Evolutionary conservation across 108 stramenopile genomes (phyloP), one percentile per base, ranked within the genome.

Genomic region (Cylindrotheca fusiformis): DNA sequence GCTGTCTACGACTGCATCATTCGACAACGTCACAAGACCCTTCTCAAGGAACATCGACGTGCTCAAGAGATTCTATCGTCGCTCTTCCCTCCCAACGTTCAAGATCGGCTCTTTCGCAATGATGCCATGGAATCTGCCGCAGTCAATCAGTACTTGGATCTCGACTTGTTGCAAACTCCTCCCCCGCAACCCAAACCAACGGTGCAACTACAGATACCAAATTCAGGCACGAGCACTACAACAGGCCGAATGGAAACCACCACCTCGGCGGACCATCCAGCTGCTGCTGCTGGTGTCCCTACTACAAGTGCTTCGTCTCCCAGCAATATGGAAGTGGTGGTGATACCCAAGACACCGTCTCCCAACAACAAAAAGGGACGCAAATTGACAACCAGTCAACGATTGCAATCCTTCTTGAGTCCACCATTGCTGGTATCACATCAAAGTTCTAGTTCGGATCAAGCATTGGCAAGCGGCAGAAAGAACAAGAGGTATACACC

Each of bases 1-100:
- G n/a, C n/a, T n/a, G n/a, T n/a, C n/a, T n/a, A n/a, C n/a, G n/a
- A n/a, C n/a, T n/a, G n/a, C n/a, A n/a, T n/a, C n/a, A n/a, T 41
- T 41, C 36, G 36, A 6, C 6, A 41, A 14, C 36, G 14, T 10
- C 6, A 10, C 14, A 14, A 41, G 36, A 6, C 10, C 14, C 14
- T 41, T 6, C 14, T 14, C 36, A 41, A 41, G 10, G 14, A 41
- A 6, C 14, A 10, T 41, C 36, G 14, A 10, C 36, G 14, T 10
- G 36, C 36, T 41, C 36, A 41, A 41, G 36, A 41, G 1, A 56
- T 56, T 31, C 30, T 56, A 0, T 56, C 25, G 12, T 56, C 55
- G 29, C 55, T 56, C 28, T 56, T 56, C 30, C 55, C 55, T 12
- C n/a, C 22, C 18, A 56, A 56, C 20, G 55, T 56, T 30, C 55